These are phyloP conservation scores for Echium plantagineum DNA, from an alignment of 257 asterid species.

Conservation along the genomic window DNA sequence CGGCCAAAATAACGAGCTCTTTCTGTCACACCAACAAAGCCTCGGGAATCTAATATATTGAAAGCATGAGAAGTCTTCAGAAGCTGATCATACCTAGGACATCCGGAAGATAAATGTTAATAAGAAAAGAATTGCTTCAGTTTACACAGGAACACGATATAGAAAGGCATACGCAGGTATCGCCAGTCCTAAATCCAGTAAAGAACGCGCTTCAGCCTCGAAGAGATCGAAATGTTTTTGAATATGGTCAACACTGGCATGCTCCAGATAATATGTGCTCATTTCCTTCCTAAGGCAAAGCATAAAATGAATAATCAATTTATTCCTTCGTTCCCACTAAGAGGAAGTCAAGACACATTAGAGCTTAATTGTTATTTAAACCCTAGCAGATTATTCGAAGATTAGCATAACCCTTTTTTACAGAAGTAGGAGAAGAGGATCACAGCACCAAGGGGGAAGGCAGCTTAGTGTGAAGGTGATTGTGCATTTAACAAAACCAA, in stretches of 20 bases:
- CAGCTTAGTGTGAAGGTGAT: no score
- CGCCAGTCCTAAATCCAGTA: conserved; percentile 83
- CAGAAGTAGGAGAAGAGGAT: background rate
- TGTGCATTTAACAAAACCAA: no score
- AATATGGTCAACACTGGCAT: conserved; percentile 77
- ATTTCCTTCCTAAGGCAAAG: conserved; percentile 87
- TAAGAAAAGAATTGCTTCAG: conserved; percentile 10
- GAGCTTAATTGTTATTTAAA: background rate
- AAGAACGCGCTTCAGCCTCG: conserved; percentile 85
- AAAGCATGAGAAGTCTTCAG: conserved; percentile 98
- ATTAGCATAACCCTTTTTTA: no score
- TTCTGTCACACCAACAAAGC: conserved; percentile 97
- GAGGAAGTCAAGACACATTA: conserved; percentile 1
- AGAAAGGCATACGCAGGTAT: conserved; percentile 79
- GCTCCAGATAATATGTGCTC: conserved; percentile 94
- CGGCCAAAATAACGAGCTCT: conserved; percentile 99
- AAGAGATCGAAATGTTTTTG: conserved; percentile 79
- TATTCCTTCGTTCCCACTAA: conserved; percentile 4
- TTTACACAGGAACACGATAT: conserved; percentile 1
- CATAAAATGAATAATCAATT: conserved; percentile 3
- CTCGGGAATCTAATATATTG: conserved; percentile 82
- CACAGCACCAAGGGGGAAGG: no score
- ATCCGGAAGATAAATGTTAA: conserved; percentile 24
- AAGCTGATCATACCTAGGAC: conserved; percentile 97
- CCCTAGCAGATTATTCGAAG: background rate